Conservation (phyloP, 1,284 basidiomycete genomes). For the Psilocybe mexicana region DNA sequence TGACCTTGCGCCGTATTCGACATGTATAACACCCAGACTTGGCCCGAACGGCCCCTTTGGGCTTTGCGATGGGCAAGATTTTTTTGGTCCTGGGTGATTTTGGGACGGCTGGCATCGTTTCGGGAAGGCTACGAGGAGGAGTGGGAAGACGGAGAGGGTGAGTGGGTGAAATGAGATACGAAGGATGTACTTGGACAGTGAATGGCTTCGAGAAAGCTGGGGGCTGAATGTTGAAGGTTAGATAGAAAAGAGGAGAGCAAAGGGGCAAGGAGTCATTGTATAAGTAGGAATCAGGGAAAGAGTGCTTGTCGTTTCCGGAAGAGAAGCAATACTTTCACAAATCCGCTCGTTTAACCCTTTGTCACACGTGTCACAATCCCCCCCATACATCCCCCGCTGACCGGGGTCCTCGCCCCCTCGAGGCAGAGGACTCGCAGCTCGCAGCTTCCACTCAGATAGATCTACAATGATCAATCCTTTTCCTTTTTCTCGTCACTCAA, state of each 20-base stretch:
- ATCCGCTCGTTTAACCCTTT: not conserved
- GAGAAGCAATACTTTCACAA: constrained; percentile 4
- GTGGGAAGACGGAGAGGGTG: constrained; percentile 4
- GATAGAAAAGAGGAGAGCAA: not conserved
- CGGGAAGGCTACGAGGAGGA: not conserved
- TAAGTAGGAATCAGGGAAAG: constrained; percentile 8
- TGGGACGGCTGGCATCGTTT: constrained; percentile 33
- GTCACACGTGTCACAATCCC: constrained; percentile 11
- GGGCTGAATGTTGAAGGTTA: not conserved
- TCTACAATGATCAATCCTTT: not conserved
- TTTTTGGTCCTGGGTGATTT: constrained; percentile 33
- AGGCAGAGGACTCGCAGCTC: not conserved
- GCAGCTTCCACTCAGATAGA: too few species aligned
- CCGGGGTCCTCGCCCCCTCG: constrained; percentile 8
- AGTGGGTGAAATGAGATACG: constrained; percentile 9
- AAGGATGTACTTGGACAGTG: not conserved
- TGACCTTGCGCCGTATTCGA: constrained; percentile 78
- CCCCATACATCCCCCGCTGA: not conserved
- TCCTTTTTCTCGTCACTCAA: not conserved
- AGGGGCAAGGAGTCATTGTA: constrained; percentile 2
- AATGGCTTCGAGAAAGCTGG: too few species aligned
- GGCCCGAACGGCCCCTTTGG: constrained; percentile 76
- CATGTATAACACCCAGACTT: constrained; percentile 86
- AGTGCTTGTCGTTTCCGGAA: constrained; percentile 8
- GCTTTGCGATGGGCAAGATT: constrained; percentile 57